Base-by-base conservation (phyloP, 2,329 filamentous ascomycete species). In the Pseudogymnoascus pannorum region DNA sequence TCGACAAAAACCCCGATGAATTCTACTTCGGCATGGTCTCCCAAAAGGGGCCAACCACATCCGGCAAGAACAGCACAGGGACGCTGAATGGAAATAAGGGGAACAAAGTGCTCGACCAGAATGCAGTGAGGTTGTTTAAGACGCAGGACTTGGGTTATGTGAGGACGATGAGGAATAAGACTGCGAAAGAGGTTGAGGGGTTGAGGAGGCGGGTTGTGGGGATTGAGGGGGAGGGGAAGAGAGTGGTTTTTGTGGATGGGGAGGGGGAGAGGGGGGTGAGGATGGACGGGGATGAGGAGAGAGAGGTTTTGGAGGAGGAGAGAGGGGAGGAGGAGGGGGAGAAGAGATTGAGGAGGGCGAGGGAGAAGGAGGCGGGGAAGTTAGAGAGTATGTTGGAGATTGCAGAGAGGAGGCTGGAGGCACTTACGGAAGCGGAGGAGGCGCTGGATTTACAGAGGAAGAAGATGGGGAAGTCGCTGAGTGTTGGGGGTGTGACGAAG, bases 11-110 rank as follows among this genome's bases (percentile, higher is more conserved):
- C 73, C 85, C 87, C 59, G 86, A 89, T 81, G 86, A 89, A 70
- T 89, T 88, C 74, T 87, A 87, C 76, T 87, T 84, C 69, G 84
- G 83, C 64, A 89, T 89, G 86, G 76, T 87, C 69, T 83, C 81
- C 66, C 82, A 82, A 64, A 78, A 78, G 61, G 84, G 84, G 8
- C 80, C 83, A 4, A 78, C 80, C 5, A 78, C 78, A 5, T 73
- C 73, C 16, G 83, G 77, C 61, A 81, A 78, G 69, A 73, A 72
- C 44, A 84, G 81, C 75, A 79, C 74, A 1, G 85, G 84, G 33
- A 83, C 78, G 0, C 78, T 85, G 0, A 75, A 79, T 62, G 83
- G 81, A 57, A 81, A 85, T 69, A 77, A 84, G 58, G 83, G 83
- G 12, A 84, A 84, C 68, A 76, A 75, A 63, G 75, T 77, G 3